Conservation (phyloP, 306 rosid genomes). For the Lathyrus oleraceus region DNA sequence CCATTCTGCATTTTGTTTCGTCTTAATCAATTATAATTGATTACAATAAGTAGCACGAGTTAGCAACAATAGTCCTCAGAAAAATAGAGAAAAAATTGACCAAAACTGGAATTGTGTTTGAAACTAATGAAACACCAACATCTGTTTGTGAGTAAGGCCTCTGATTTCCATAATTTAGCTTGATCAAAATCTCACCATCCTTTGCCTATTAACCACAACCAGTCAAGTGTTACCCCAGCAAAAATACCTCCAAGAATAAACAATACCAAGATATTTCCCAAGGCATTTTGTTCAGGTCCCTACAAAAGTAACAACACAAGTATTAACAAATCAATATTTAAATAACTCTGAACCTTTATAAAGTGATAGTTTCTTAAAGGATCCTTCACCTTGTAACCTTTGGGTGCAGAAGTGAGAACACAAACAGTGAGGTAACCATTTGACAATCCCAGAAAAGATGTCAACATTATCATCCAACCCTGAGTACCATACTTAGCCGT, state of each 20-base stretch:
- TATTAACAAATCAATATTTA: not conserved
- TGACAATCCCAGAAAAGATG: slow-evolving; percentile 72
- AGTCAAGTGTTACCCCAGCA: slow-evolving; percentile 80
- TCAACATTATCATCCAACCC: slow-evolving; percentile 85
- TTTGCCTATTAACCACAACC: slow-evolving; percentile 95
- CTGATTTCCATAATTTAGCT: not conserved
- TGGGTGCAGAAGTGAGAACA: slow-evolving; percentile 78
- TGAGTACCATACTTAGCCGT: slow-evolving; percentile 77
- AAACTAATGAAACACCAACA: not conserved
- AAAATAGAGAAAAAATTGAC: no score
- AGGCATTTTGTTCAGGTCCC: slow-evolving; percentile 97
- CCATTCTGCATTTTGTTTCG: no score
- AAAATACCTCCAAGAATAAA: slow-evolving; percentile 74
- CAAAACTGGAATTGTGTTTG: not conserved
- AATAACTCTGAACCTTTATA: not conserved
- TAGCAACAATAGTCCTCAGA: no score
- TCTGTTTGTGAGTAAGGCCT: not conserved
- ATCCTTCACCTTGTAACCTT: slow-evolving; percentile 73
- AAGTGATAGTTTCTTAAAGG: not conserved
- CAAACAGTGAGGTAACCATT: slow-evolving; percentile 86
- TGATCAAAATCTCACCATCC: slow-evolving; percentile 60
- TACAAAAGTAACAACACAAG: slow-evolving; percentile 27
- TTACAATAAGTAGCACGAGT: no score
- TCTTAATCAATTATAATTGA: no score
- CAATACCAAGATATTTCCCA: slow-evolving; percentile 81